Evolutionary conservation across 2,329 filamentous ascomycete species (phyloP), one percentile per base, ranked within the genome.

Genomic region (Bipolaris victoriae): DNA sequence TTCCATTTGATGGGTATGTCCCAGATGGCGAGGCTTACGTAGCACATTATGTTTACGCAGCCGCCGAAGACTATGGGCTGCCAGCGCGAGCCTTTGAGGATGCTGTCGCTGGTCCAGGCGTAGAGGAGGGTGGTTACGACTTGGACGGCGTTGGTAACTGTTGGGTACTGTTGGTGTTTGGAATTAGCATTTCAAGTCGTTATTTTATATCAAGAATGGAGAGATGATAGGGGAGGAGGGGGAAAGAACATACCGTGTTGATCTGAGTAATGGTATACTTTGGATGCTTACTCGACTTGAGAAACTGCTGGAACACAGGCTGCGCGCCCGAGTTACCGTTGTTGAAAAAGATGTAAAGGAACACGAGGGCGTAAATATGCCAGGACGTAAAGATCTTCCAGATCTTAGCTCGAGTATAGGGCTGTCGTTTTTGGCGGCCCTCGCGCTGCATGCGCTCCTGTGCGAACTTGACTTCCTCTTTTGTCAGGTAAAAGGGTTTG

Each of bases 1-100:
- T 86, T 87, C 84, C 83, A 87, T 0, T 80, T 81, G 18, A 55
- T 50, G 13, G 54, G 49, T 1, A 56, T 52, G 3, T 56, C 54
- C 54, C 54, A 56, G n/a, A 57, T 48, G 0, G 2, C 70, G 15
- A 47, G 70, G 40, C 57, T 71, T 11, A 49, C 47, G 26, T 64
- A 66, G 13, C 65, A 55, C 11, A 66, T 20, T 39, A 67, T 64
- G 15, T 62, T 64, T 15, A 67, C 45, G 51, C 56, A 49, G 16
- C 65, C 65, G 15, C 57, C 60, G 52, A 67, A 67, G 16, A 67
- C 29, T 20, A 67, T 67, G 3, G 60, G 47, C 7, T 61, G 65
- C 61, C 63, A 67, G 37, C 65, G 47, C 4, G 63, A 58, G 9
- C 65, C 63, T 48, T 49, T 43, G 4, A 67, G 44, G 15, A 64